Percentiles rank a stretch among this genome's conserved stretches.
Conservation (phyloP, 2,329 filamentous ascomycete genomes). For the Geosmithia putterillii region DNA sequence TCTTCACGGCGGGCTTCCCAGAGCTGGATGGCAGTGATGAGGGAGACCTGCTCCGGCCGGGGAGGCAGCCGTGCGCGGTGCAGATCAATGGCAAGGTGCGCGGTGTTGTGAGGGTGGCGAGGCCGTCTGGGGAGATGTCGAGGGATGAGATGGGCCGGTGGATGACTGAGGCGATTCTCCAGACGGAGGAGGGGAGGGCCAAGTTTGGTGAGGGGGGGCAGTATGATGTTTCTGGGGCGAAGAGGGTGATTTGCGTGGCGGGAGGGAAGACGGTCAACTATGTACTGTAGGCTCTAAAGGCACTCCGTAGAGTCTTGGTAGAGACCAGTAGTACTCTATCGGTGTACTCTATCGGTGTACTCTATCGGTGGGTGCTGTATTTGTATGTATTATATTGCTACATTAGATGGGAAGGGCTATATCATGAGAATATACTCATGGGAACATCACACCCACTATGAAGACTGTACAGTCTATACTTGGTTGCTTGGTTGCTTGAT, state of each 20-base stretch:
- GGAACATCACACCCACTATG: no score
- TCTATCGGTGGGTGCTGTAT: no score
- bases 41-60: slow-evolving; percentile 28
- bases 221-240: slow-evolving; percentile 37
- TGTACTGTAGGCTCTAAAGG: slow-evolving; percentile 32
- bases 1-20: slow-evolving; percentile 48
- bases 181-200: slow-evolving; percentile 45
- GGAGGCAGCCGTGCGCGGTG: slow-evolving; percentile 48
- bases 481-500: no score
- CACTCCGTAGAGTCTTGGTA: not conserved
- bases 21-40: slow-evolving; percentile 34
- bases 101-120: slow-evolving; percentile 52
- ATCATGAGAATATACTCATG: no score
- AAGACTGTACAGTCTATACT: no score
- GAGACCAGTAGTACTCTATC: not conserved
- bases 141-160: slow-evolving; percentile 40
- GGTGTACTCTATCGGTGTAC: not conserved
- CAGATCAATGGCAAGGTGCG: slow-evolving; percentile 72
- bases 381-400: not conserved
- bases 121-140: slow-evolving; percentile 26
- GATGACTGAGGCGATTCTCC: slow-evolving; percentile 48
- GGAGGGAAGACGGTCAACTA: slow-evolving; percentile 64
- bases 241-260: slow-evolving; percentile 53
- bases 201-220: slow-evolving; percentile 38
- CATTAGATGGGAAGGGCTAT: no score